Evolutionary conservation across 768 basidiomycete genomes (phyloP).

Genomic region (Boletus reticuloceps): DNA sequence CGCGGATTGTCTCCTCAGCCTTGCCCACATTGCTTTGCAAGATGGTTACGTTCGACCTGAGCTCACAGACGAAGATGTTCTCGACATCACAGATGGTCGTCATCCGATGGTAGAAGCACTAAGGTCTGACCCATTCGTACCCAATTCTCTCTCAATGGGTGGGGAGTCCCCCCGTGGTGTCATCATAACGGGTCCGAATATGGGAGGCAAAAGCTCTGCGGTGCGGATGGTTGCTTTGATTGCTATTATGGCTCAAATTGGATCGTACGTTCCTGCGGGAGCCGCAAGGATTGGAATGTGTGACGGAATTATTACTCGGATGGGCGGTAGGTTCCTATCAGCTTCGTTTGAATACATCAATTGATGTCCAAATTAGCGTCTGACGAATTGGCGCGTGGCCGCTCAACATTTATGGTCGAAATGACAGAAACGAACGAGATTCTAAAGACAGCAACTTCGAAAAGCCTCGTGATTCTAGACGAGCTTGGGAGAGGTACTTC

Average conservation of each 20-base stretch:
- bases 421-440: conserved; percentile 93
- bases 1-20: conserved; percentile 83
- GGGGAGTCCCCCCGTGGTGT: conserved; percentile 50
- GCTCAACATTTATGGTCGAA: conserved; percentile 97
- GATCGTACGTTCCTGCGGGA: conserved; percentile 85
- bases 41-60: conserved; percentile 76
- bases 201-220: conserved; percentile 85
- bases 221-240: conserved; percentile 79
- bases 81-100: conserved; percentile 80
- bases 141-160: conserved; percentile 74
- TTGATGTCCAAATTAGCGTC: conserved; percentile 49
- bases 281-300: conserved; percentile 74
- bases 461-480: conserved; percentile 87
- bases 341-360: not conserved
- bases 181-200: conserved; percentile 83
- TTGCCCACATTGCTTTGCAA: conserved; percentile 76
- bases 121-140: conserved; percentile 77
- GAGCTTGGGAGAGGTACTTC: conserved; percentile 89
- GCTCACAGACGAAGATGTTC: conserved; percentile 61
- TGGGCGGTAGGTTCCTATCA: conserved; percentile 65
- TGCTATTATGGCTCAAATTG: conserved; percentile 81
- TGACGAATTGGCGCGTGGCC: conserved; percentile 82
- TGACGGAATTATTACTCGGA: conserved; percentile 83
- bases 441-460: conserved; percentile 65
- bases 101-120: conserved; percentile 92